These are phyloP conservation scores for Ganoderma lucidum DNA, from an alignment of 1,284 basidiomycete species.

Conservation along the genomic window DNA sequence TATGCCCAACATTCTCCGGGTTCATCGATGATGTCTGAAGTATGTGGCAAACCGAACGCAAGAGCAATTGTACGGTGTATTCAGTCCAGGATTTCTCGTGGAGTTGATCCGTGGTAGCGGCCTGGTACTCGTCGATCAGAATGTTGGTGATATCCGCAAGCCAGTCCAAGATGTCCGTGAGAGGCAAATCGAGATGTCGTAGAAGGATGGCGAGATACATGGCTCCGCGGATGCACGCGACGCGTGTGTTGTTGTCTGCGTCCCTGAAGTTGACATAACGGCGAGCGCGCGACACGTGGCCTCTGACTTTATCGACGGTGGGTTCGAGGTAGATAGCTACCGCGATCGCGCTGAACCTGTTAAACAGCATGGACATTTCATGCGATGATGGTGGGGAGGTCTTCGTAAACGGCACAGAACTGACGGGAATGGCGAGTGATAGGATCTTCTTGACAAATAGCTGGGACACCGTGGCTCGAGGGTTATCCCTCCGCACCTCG, in stretches of 20 bases:
- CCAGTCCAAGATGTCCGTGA: conserved; percentile 72
- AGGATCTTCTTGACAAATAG: conserved; percentile 74
- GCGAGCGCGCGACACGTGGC: conserved; percentile 67
- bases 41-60: conserved; percentile 69
- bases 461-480: conserved; percentile 40
- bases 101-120: conserved; percentile 14
- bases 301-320: conserved; percentile 54
- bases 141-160: conserved; percentile 67
- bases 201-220: conserved; percentile 80
- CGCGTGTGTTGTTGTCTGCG: conserved; percentile 76
- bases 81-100: conserved; percentile 37
- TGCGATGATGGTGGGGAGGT: conserved; percentile 57
- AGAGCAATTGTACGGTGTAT: conserved; percentile 57
- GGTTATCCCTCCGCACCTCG: conserved; percentile 39
- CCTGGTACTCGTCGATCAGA: conserved; percentile 67
- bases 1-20: conserved; percentile 34
- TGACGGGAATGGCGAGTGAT: conserved; percentile 82
- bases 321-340: conserved; percentile 82
- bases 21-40: conserved; percentile 61
- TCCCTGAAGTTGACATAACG: conserved; percentile 75
- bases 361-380: conserved; percentile 85
- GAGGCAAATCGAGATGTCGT: conserved; percentile 62
- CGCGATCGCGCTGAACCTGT: conserved; percentile 84
- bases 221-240: conserved; percentile 80
- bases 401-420: conserved; percentile 71